Conservation (phyloP, 768 basidiomycete species). For the Macrolepiota dolichaula region DNA sequence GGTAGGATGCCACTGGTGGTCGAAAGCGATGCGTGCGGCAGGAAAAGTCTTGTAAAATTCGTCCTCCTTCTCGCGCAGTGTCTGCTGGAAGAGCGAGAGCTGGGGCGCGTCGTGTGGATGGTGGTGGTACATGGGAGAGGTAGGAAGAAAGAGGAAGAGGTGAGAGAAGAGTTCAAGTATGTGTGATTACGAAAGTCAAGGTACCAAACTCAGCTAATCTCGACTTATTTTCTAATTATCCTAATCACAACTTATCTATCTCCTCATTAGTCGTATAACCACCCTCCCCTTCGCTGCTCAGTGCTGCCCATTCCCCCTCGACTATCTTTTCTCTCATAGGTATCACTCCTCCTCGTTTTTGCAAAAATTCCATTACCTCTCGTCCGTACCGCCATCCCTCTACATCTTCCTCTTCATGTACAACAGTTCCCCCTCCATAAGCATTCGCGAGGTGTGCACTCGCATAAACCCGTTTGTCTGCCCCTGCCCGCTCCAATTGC, state of each 20-base stretch:
- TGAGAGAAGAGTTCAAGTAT: neutral
- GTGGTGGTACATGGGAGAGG: neutral
- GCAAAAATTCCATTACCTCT: conserved; percentile 75
- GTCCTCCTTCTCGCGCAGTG: conserved; percentile 34
- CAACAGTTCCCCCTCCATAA: conserved; percentile 42
- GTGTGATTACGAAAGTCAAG: neutral
- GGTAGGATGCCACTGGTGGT: neutral
- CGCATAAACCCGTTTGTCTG: conserved; percentile 37
- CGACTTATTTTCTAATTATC: conserved; percentile 14
- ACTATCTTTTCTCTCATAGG: conserved; percentile 42
- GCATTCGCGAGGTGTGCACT: conserved; percentile 46
- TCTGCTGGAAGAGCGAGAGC: conserved; percentile 25
- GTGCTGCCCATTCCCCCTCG: conserved; percentile 69
- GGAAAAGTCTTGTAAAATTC: conserved; percentile 29
- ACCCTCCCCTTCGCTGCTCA: conserved; percentile 60
- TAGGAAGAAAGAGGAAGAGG: neutral
- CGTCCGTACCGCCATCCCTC: conserved; percentile 61
- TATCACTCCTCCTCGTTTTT: conserved; percentile 69
- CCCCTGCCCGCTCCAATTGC: conserved; percentile 44
- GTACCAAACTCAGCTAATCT: neutral
- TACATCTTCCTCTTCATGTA: conserved; percentile 17
- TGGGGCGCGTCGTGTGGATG: neutral
- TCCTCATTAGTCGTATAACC: conserved; percentile 31
- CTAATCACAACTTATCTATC: conserved; percentile 9
- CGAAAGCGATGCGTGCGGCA: conserved; percentile 11